A percentile compares a stretch with the other conserved stretches of the same genome.
Evolutionary conservation across 345 rosid species (phyloP).

Genomic region (Heritiera littoralis): DNA sequence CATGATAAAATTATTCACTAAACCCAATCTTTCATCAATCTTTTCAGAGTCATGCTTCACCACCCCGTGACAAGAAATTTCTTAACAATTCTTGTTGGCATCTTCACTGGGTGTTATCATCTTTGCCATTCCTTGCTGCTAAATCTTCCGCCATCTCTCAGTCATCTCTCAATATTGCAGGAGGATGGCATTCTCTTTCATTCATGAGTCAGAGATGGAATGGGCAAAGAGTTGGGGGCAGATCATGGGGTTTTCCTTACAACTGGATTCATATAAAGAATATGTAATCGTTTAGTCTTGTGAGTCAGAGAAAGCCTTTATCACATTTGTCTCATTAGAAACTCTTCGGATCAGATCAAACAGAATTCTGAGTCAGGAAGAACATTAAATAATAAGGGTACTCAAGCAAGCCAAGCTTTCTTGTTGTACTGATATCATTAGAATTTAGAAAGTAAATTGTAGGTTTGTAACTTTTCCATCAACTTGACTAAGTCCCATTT

Average conservation of each 20-base stretch:
- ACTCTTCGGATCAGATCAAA: no score
- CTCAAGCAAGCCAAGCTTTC: neutral
- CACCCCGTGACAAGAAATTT: conserved; percentile 1
- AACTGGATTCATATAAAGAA: neutral
- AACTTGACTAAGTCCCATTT: neutral
- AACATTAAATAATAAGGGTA: neutral
- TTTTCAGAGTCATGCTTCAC: neutral
- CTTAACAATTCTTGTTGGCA: conserved; percentile 9
- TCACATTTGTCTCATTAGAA: no score
- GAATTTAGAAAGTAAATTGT: neutral
- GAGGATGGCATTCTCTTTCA: conserved; percentile 11
- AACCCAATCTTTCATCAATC: conserved; percentile 1
- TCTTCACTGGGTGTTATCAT: conserved; percentile 23
- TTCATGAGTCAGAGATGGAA: conserved; percentile 11
- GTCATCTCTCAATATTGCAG: conserved; percentile 19
- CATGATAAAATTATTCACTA: conserved; percentile 3
- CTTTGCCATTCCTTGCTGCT: conserved; percentile 26
- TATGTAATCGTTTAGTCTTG: neutral
- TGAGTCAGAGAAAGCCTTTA: neutral
- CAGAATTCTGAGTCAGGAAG: no score
- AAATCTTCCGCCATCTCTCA: conserved; percentile 14
- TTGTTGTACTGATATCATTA: neutral
- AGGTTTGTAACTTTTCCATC: neutral
- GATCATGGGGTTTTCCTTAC: conserved; percentile 24
- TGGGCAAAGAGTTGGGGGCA: conserved; percentile 29